phyloP scores from a whole-genome alignment of 2,329 filamentous ascomycete genomes.

The Colletotrichum zoysiae region DNA sequence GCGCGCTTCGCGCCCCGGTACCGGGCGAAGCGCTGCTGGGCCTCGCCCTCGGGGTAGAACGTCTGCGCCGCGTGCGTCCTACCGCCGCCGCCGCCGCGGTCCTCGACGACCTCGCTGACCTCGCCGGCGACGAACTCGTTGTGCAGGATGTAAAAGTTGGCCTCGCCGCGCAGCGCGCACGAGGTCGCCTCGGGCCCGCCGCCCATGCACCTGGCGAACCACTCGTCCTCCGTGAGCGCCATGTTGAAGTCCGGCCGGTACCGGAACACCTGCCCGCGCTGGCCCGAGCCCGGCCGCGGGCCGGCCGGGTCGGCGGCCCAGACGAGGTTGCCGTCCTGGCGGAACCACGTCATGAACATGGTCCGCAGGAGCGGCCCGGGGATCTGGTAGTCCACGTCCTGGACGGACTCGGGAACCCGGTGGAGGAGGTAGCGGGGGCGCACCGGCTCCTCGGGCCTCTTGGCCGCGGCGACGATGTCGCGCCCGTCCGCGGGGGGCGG shows the following conservation, averaged over 20 bases:
- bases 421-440: constrained; percentile 40
- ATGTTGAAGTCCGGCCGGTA: constrained; percentile 48
- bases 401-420: constrained; percentile 41
- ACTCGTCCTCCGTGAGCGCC: constrained; percentile 50
- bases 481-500: constrained; percentile 45
- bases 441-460: constrained; percentile 2
- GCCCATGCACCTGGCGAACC: constrained; percentile 52
- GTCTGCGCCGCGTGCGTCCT: not conserved
- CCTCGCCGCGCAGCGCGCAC: constrained; percentile 28
- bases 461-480: constrained; percentile 18
- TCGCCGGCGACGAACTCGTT: constrained; percentile 42
- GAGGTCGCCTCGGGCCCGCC: constrained; percentile 42
- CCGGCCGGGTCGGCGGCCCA: constrained; percentile 20
- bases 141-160: constrained; percentile 37
- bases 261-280: constrained; percentile 8
- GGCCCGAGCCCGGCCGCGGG: constrained; percentile 26
- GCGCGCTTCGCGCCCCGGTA: constrained; percentile 60
- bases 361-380: constrained; percentile 23
- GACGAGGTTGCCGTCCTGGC: constrained; percentile 35
- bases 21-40: constrained; percentile 47
- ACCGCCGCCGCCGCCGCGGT: constrained; percentile 1
- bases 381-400: constrained; percentile 47
- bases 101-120: constrained; percentile 25
- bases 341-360: constrained; percentile 38
- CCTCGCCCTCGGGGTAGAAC: constrained; percentile 43